phyloP scores from a whole-genome alignment of 2,329 filamentous ascomycete genomes.

The Gyromitra esculenta region DNA sequence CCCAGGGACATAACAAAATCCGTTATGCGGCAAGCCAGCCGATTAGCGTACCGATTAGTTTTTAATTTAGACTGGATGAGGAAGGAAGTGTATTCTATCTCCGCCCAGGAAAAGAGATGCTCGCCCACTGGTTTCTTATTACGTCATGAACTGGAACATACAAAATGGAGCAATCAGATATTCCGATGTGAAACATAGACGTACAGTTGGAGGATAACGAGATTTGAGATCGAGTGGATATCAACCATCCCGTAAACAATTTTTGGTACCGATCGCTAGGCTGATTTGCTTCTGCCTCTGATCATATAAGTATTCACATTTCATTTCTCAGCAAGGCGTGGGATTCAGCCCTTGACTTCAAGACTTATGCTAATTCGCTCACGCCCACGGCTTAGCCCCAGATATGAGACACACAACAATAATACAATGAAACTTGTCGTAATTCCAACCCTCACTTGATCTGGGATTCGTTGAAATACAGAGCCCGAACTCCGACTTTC shows the following conservation, averaged over 20 bases:
- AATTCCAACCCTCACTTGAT: no score
- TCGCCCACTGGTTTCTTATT: background rate
- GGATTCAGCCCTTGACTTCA: background rate
- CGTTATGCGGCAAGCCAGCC: background rate
- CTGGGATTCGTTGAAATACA: no score
- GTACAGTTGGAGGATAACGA: background rate
- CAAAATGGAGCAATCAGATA: background rate
- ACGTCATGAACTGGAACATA: background rate
- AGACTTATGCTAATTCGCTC: background rate
- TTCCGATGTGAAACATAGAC: background rate
- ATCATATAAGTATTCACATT: constrained; percentile 9
- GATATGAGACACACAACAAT: background rate
- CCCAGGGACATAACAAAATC: background rate
- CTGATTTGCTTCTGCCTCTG: background rate
- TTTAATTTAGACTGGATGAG: background rate
- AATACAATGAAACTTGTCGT: background rate
- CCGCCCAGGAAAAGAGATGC: no score
- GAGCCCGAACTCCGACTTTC: background rate
- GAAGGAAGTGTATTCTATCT: background rate
- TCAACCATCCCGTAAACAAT: background rate
- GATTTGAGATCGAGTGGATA: constrained; percentile 7
- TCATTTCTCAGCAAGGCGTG: background rate
- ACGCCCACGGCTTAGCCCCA: background rate
- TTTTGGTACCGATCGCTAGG: background rate
- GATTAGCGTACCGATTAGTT: background rate